These are phyloP conservation scores for Cylindrotheca fusiformis DNA, from an alignment of 108 stramenopile species.

Conservation along the genomic window DNA sequence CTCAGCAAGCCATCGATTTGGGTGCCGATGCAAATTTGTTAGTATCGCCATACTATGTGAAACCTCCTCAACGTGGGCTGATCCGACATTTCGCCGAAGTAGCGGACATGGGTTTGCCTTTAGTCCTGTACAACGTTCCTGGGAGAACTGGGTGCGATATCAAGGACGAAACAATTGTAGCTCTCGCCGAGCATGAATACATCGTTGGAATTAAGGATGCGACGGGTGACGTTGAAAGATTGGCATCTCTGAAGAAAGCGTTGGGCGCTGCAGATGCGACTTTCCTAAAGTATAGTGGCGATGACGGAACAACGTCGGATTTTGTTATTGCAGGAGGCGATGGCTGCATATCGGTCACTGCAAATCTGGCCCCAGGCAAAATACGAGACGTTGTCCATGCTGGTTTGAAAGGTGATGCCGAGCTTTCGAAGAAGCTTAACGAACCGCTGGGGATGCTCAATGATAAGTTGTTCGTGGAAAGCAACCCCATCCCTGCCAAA, in stretches of 20 bases:
- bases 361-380: slow-evolving; percentile 70
- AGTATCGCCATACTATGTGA: slow-evolving; percentile 93
- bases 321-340: slow-evolving; percentile 86
- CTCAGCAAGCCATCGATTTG: slow-evolving; percentile 82
- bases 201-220: slow-evolving; percentile 91
- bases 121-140: slow-evolving; percentile 92
- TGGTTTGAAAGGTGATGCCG: slow-evolving; percentile 48
- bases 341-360: slow-evolving; percentile 90
- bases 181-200: slow-evolving; percentile 53
- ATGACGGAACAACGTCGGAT: slow-evolving; percentile 81
- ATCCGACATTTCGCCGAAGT: slow-evolving; percentile 72
- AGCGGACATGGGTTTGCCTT: slow-evolving; percentile 85
- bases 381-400: slow-evolving; percentile 70
- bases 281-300: slow-evolving; percentile 87
- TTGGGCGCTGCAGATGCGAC: slow-evolving; percentile 31
- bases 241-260: slow-evolving; percentile 40
- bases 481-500: slow-evolving; percentile 88
- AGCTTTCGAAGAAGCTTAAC: slow-evolving; percentile 57
- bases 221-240: slow-evolving; percentile 77
- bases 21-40: slow-evolving; percentile 90
- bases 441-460: slow-evolving; percentile 55
- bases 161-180: slow-evolving; percentile 61
- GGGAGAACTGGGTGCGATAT: slow-evolving; percentile 70
- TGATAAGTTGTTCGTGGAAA: slow-evolving; percentile 74
- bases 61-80: slow-evolving; percentile 85